Conservation (phyloP, 2,329 filamentous ascomycete genomes). For the Pleomassaria siparia region DNA sequence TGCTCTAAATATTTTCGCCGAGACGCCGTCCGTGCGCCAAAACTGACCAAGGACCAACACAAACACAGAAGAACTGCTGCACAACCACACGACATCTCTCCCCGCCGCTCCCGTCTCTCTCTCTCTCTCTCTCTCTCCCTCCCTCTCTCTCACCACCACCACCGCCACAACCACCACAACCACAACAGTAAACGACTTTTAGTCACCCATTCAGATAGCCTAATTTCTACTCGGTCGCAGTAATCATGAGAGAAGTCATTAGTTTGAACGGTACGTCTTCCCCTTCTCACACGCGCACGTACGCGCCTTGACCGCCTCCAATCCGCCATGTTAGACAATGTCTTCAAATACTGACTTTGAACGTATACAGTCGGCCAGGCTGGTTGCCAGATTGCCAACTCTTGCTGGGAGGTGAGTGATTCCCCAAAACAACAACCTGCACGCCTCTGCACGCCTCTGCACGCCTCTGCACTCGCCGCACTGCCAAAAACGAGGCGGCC, state of each 20-base stretch:
- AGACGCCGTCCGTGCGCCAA: neutral
- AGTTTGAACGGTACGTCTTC: conserved; percentile 87
- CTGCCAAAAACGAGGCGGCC: conserved; percentile 25
- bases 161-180: conserved; percentile 14
- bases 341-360: conserved; percentile 54
- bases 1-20: conserved; percentile 1
- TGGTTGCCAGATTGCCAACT: conserved; percentile 99
- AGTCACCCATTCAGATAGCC: conserved; percentile 34
- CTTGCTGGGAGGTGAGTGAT: conserved; percentile 96
- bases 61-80: conserved; percentile 8
- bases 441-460: conserved; percentile 11
- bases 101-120: conserved; percentile 1
- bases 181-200: too few species aligned
- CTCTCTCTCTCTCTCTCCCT: too few species aligned
- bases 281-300: conserved; percentile 36
- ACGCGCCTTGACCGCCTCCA: conserved; percentile 48
- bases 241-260: conserved; percentile 98
- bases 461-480: conserved; percentile 9
- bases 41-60: neutral
- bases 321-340: conserved; percentile 21
- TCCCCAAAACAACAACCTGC: conserved; percentile 10
- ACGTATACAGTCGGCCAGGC: conserved; percentile 89
- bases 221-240: conserved; percentile 28
- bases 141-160: conserved; percentile 18
- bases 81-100: conserved; percentile 15